These are phyloP conservation scores for Monilinia vaccinii-corymbosi DNA, from an alignment of 2,329 filamentous ascomycete genomes.

Conservation along the genomic window DNA sequence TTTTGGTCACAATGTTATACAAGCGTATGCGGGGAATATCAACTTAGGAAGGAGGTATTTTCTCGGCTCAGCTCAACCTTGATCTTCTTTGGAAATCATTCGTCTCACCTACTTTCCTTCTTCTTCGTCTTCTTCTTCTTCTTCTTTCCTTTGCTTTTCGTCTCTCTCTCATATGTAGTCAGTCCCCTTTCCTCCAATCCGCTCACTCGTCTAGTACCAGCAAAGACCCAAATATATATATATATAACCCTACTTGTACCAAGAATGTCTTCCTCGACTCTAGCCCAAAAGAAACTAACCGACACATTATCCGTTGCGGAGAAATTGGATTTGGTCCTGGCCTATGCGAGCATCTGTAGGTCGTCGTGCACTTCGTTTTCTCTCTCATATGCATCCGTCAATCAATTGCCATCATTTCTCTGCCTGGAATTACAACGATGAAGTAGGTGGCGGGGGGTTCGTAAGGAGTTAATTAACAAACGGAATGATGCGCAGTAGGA, in stretches of 20 bases:
- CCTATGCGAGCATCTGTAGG: conserved; percentile 15
- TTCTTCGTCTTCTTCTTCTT: not conserved
- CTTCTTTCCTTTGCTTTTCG: not conserved
- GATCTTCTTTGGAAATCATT: too few species aligned
- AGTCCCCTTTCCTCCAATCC: too few species aligned
- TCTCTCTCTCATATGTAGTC: too few species aligned
- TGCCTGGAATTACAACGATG: too few species aligned
- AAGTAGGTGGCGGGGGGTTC: too few species aligned
- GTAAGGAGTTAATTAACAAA: too few species aligned
- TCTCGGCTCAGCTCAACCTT: too few species aligned
- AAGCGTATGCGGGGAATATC: not conserved
- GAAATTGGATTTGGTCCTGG: conserved; percentile 20
- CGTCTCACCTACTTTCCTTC: not conserved
- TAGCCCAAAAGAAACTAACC: conserved; percentile 15
- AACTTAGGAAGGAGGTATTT: not conserved
- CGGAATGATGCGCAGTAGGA: conserved; percentile 9
- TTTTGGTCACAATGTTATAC: not conserved
- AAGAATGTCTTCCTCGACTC: conserved; percentile 17
- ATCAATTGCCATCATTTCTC: too few species aligned
- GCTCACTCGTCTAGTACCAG: too few species aligned
- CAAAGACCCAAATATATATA: too few species aligned
- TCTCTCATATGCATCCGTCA: too few species aligned
- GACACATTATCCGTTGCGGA: conserved; percentile 15
- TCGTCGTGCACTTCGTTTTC: not conserved
- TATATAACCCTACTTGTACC: too few species aligned